Evolutionary conservation across 495 filamentous ascomycete species (phyloP), one percentile per base, ranked within the genome.

Genomic region (Aspergillus biplanus): DNA sequence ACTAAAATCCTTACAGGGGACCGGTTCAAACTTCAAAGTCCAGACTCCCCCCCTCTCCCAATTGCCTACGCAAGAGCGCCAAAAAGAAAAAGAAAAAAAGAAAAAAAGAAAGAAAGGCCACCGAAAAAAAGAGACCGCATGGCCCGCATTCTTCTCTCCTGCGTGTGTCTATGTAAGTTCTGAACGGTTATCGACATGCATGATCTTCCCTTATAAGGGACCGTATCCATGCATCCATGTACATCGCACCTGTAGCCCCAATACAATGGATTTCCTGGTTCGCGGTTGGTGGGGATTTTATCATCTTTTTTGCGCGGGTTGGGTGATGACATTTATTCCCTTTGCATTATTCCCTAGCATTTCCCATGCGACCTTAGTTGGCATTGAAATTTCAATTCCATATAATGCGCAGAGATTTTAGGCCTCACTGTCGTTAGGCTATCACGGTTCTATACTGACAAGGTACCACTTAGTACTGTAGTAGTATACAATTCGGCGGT

Each of bases 101-200:
- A 16, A 16, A 49, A 49, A 49, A 49, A 39, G 42, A 31, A 35
- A 32, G 35, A 53, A 67, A 18, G 9, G 37, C 15, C 39, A 50
- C 11, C 4, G 7, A 44, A 44, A 8, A n/a, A 44, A 44, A 8
- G 39, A 44, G 39, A 44, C 39, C 56, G 60, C 61, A 65, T 61
- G 57, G 39, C n/a, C 59, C 58, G 50, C 68, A 67, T 67, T 65
- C 65, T 55, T 61, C 44, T 42, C 21, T 37, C 52, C 58, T 58
- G 53, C 58, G 54, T 56, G 55, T 53, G 48, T 27, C 57, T 57
- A n/a, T 54, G 42, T 59, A 33, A 46, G 15, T 37, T 55, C 6
- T 59, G 54, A 57, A 56, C 59, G 39, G 57, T 47, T 50, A 35
- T 59, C 37, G 16, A 61, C 27, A 59, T 52, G 61, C 52, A 50